Evolutionary conservation across 2,329 filamentous ascomycete genomes (phyloP), one percentile per base, ranked within the genome.

Genomic region (Exophiala sideris): DNA sequence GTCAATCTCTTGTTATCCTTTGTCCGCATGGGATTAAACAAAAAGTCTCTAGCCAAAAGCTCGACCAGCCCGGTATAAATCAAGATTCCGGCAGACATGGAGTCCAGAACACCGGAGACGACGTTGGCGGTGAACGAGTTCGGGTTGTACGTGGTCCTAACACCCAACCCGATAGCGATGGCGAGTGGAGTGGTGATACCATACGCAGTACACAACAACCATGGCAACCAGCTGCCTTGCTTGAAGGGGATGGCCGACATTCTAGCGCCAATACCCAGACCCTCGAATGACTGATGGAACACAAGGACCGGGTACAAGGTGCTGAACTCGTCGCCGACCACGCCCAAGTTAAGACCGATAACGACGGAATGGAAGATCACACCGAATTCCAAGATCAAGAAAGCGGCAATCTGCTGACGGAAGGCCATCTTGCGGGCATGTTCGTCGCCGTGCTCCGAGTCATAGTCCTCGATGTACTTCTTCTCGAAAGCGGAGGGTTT

Each of bases 331-430:
- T 75, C 67, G 20, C 80, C 77, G 0, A 78, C 75, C n/a, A 83
- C 80, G 7, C 79, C 83, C 8, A 85, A 71, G 49, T 82, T 85
- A 49, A 85, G 73, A 1, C 82, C 82, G 56, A 85, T 84, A 65
- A 85, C 82, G 45, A 85, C 77, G 3, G 78, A 82, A 70, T 85
- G 82, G 70, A 85, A 84, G 50, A 85, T 78, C 57, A 85, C 78
- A 56, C 82, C 82, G 62, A 77, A 84, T 65, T 84, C 82, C 20
- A 82, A 75, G 39, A 76, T 74, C 21, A 74, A 66, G 63, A 67
- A 73, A 16, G 65, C 73, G 45, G 70, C 67, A 29, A 73, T 70
- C 45, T 73, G 71, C 53, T 74, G 68, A 3, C 62, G 58, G 61
- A 76, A 75, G 1, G 68, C 66, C 7, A 57, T 62, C 20, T 71